Percentiles rank a stretch among this genome's conserved stretches.
These are phyloP conservation scores for Russula brevipes DNA, from an alignment of 768 basidiomycete genomes.

Conservation along the genomic window DNA sequence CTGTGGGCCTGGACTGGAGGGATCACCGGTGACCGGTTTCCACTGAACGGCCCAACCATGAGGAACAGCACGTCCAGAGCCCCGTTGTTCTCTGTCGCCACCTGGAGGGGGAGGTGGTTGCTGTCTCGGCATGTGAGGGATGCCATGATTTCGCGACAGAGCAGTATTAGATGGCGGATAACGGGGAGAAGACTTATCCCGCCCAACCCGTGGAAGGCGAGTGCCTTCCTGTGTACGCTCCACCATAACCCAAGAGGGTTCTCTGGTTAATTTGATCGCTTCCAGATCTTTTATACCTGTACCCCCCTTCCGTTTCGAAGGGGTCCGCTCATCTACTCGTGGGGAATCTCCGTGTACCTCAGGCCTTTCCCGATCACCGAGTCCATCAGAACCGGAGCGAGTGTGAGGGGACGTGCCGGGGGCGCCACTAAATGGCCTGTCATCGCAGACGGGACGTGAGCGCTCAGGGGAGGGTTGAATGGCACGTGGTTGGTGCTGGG, in stretches of 20 bases:
- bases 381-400: conserved; percentile 49
- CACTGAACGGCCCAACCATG: conserved; percentile 45
- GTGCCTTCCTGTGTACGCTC: not conserved
- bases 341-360: conserved; percentile 10
- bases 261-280: conserved; percentile 12
- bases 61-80: conserved; percentile 41
- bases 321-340: conserved; percentile 14
- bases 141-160: conserved; percentile 21
- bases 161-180: conserved; percentile 13
- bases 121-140: conserved; percentile 26
- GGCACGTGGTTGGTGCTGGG: conserved; percentile 19
- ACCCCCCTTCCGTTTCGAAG: conserved; percentile 6
- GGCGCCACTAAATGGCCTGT: conserved; percentile 1
- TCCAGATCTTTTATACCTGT: conserved; percentile 12
- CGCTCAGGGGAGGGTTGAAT: conserved; percentile 27
- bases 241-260: conserved; percentile 20
- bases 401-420: conserved; percentile 32
- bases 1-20: conserved; percentile 17
- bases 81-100: conserved; percentile 23
- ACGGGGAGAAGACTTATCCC: conserved; percentile 24
- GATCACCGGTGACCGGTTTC: conserved; percentile 32
- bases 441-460: conserved; percentile 20
- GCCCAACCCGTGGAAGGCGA: conserved; percentile 15
- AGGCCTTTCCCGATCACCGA: conserved; percentile 42
- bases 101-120: conserved; percentile 22